Evolutionary conservation across 108 stramenopile genomes (phyloP).

Genomic region (Skeletonema potamos): DNA sequence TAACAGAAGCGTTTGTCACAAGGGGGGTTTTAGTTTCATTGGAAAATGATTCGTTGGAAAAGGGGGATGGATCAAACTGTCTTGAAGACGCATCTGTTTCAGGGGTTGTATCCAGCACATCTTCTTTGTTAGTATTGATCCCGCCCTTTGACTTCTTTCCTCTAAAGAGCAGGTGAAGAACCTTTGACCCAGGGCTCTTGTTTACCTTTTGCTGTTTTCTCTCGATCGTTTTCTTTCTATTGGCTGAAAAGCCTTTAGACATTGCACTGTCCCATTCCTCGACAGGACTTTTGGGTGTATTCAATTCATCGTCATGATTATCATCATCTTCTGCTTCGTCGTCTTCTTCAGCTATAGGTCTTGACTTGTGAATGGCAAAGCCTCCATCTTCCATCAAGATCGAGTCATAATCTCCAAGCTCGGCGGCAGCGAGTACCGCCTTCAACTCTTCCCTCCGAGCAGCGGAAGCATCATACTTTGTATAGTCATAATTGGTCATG

Average conservation of each 20-base stretch:
- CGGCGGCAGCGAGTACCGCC: not conserved
- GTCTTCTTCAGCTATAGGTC: not conserved
- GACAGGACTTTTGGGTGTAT: not conserved
- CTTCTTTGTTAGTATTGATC: not conserved
- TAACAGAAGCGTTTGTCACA: not conserved
- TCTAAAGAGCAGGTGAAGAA: not conserved
- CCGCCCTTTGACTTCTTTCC: not conserved
- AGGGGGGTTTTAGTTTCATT: not conserved
- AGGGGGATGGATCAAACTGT: not conserved
- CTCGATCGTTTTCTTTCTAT: not conserved
- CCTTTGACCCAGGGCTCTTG: not conserved
- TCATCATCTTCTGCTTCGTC: too few species aligned
- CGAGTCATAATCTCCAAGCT: not conserved
- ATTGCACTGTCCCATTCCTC: not conserved
- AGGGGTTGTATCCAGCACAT: not conserved
- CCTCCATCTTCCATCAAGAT: not conserved
- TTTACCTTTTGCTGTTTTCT: not conserved
- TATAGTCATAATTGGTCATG: not conserved
- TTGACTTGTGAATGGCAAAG: not conserved
- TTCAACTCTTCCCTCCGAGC: not conserved
- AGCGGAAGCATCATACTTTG: not conserved
- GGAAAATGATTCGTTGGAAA: not conserved
- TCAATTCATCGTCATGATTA: not conserved
- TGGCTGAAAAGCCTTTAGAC: not conserved
- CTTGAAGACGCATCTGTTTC: not conserved